Evolutionary conservation across 257 asterid genomes (phyloP).

Genomic region (Eucommia ulmoides): DNA sequence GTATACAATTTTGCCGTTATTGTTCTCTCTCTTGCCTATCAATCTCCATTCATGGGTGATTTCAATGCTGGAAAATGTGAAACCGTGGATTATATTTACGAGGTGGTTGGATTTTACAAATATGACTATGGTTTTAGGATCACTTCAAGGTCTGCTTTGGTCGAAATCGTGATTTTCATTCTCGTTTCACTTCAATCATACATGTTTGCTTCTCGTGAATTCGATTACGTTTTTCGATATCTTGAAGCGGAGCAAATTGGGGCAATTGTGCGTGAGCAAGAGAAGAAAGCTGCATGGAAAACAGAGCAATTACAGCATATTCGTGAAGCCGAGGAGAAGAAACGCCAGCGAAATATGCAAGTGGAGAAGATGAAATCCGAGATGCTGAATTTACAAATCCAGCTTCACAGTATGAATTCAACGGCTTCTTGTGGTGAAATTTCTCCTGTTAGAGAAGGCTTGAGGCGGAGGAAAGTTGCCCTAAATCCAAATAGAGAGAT

Average conservation of each 20-base stretch:
- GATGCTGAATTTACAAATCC: constrained; percentile 92
- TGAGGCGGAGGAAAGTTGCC: constrained; percentile 55
- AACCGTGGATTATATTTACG: constrained; percentile 79
- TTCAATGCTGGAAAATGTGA: constrained; percentile 69
- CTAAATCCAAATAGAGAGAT: constrained; percentile 27
- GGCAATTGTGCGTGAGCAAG: constrained; percentile 93
- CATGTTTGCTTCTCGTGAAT: constrained; percentile 93
- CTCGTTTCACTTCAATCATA: constrained; percentile 92
- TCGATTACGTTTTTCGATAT: constrained; percentile 95
- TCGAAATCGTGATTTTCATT: constrained; percentile 80
- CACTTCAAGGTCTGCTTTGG: constrained; percentile 96
- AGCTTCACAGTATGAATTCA: constrained; percentile 69
- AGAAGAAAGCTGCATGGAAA: constrained; percentile 94
- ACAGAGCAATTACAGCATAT: constrained; percentile 82
- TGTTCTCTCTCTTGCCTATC: constrained; percentile 94
- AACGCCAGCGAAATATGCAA: constrained; percentile 79
- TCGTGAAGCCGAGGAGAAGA: constrained; percentile 86
- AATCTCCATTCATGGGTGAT: constrained; percentile 84
- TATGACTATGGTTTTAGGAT: constrained; percentile 96
- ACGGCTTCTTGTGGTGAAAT: constrained; percentile 32
- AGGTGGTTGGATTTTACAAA: constrained; percentile 89
- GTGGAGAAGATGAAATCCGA: constrained; percentile 99
- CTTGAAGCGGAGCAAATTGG: constrained; percentile 99
- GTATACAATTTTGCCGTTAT: constrained; percentile 81
- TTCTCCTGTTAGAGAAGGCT: constrained; percentile 57